A percentile compares a stretch with the other conserved stretches of the same genome.
phyloP scores from a whole-genome alignment of 2,329 filamentous ascomycete genomes.

The Cryphonectria naterciae region DNA sequence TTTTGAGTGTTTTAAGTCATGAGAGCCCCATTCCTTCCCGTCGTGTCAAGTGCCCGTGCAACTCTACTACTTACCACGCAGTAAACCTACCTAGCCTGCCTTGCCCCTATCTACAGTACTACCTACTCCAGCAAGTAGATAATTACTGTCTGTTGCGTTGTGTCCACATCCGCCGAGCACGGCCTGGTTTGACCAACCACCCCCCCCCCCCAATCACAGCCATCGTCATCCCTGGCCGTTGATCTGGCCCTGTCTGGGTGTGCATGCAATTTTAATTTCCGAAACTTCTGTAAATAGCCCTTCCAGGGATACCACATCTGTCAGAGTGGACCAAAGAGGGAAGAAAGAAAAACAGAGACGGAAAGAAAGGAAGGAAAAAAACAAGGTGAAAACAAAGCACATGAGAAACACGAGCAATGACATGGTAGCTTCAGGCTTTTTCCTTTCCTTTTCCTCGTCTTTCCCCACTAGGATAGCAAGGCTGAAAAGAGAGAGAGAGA shows the following conservation, averaged over 20 bases:
- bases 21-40: slow-evolving; percentile 9
- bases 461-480: background rate
- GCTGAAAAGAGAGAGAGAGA: background rate
- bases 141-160: background rate
- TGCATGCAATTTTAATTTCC: slow-evolving; percentile 14
- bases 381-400: background rate
- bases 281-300: slow-evolving; percentile 3
- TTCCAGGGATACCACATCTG: background rate
- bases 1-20: background rate
- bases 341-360: too few relatives aligned
- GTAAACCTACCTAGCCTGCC: background rate
- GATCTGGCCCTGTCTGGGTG: background rate
- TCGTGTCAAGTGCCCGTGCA: background rate
- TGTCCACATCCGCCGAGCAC: background rate
- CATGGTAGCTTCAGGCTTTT: background rate
- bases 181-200: background rate
- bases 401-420: background rate
- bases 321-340: background rate
- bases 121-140: background rate
- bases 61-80: background rate
- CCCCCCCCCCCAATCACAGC: background rate
- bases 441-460: background rate
- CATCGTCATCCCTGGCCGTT: background rate
- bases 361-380: background rate
- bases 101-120: background rate